These are phyloP conservation scores for Plasmopara halstedii DNA, from an alignment of 352 stramenopile species.

Conservation along the genomic window DNA sequence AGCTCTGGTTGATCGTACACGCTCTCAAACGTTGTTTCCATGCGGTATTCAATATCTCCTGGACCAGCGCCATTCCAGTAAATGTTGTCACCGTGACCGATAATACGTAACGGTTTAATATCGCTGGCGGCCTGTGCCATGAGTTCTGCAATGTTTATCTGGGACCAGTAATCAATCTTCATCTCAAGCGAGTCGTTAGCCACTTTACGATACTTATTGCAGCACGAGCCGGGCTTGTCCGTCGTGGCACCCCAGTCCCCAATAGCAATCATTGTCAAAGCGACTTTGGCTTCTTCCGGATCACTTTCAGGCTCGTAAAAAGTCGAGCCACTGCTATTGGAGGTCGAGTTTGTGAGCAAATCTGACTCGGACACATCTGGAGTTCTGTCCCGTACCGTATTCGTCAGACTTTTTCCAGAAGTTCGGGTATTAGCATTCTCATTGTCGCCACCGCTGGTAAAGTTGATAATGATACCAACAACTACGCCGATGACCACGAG, in stretches of 20 bases:
- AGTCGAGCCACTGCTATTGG: constrained; percentile 19
- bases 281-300: constrained; percentile 39
- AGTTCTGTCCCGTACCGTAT: constrained; percentile 5
- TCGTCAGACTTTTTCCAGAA: constrained; percentile 8
- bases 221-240: constrained; percentile 82
- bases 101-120: constrained; percentile 61
- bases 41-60: constrained; percentile 70
- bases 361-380: constrained; percentile 42
- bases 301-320: constrained; percentile 48
- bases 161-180: constrained; percentile 84
- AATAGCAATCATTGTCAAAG: constrained; percentile 80
- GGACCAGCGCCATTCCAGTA: constrained; percentile 83
- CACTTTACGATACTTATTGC: constrained; percentile 84
- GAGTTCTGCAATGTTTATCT: constrained; percentile 81
- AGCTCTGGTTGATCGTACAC: constrained; percentile 78
- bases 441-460: constrained; percentile 30
- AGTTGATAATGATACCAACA: constrained; percentile 58
- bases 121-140: constrained; percentile 56
- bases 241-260: constrained; percentile 82
- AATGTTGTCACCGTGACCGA: constrained; percentile 82
- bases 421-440: constrained; percentile 28
- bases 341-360: constrained; percentile 26
- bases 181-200: constrained; percentile 71
- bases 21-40: constrained; percentile 80
- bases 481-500: constrained; percentile 59